Percentiles rank a stretch among this genome's conserved stretches.
Conservation (phyloP, 2,329 filamentous ascomycete genomes). For the Aspergillus ibericus region DNA sequence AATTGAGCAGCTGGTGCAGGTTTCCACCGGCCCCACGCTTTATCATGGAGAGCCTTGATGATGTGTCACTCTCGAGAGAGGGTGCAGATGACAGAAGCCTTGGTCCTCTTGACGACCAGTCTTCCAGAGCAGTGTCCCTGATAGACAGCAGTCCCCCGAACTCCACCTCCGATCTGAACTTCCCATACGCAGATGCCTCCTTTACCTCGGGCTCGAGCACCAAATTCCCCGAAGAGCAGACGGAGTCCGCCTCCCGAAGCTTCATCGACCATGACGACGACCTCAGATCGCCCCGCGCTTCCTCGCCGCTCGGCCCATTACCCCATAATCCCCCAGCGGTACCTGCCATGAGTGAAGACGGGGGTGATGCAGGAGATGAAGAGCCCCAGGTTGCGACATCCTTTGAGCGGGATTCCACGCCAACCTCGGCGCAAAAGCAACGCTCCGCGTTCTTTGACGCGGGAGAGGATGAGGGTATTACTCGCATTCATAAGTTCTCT, state of each 20-base stretch:
- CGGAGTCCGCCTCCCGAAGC: slow-evolving; percentile 11
- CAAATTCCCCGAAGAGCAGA: slow-evolving; percentile 15
- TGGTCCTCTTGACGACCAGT: slow-evolving; percentile 17
- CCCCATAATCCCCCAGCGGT: slow-evolving; percentile 33
- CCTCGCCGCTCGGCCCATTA: slow-evolving; percentile 28
- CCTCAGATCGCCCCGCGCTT: slow-evolving; percentile 17
- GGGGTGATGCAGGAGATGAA: slow-evolving; percentile 44
- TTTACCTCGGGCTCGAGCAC: slow-evolving; percentile 15
- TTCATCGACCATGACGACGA: slow-evolving; percentile 19
- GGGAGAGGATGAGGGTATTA: slow-evolving; percentile 49
- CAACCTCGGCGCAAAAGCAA: slow-evolving; percentile 39
- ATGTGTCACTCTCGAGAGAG: slow-evolving; percentile 32
- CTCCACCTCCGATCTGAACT: slow-evolving; percentile 11
- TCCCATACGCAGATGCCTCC: slow-evolving; percentile 11
- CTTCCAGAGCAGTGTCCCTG: slow-evolving; percentile 21
- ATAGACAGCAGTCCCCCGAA: slow-evolving; percentile 16
- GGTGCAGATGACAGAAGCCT: slow-evolving; percentile 21
- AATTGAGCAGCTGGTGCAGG: neutral
- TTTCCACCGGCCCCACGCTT: neutral
- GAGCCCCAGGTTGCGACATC: slow-evolving; percentile 47
- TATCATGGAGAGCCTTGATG: slow-evolving; percentile 43
- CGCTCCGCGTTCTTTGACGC: slow-evolving; percentile 36
- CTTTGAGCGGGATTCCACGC: slow-evolving; percentile 45
- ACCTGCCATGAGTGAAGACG: slow-evolving; percentile 30
- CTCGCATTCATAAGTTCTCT: slow-evolving; percentile 91